phyloP scores from a whole-genome alignment of 768 basidiomycete species.

The Tulasnella sp. region DNA sequence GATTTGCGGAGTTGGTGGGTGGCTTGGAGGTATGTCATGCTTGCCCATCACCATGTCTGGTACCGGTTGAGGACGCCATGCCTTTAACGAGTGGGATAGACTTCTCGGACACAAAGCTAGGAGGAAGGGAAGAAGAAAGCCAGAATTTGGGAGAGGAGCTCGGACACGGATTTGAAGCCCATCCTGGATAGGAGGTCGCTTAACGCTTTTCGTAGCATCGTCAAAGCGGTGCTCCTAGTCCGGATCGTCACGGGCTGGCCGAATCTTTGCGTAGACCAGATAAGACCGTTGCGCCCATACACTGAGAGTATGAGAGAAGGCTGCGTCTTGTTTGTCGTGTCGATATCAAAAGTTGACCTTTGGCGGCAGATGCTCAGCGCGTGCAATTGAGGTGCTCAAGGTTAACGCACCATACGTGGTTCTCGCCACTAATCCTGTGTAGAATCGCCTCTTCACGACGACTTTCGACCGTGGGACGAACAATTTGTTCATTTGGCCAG shows the following conservation, averaged over 20 bases:
- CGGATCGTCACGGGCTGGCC: not conserved
- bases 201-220: not conserved
- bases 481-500: constrained; percentile 21
- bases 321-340: constrained; percentile 40
- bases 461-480: constrained; percentile 22
- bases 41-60: no score
- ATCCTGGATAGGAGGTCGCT: constrained; percentile 37
- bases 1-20: no score
- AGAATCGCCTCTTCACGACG: constrained; percentile 36
- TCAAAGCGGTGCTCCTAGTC: not conserved
- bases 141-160: no score
- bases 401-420: constrained; percentile 46
- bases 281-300: constrained; percentile 44
- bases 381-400: not conserved
- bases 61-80: no score
- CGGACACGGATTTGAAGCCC: no score
- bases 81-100: no score
- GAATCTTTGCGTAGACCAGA: constrained; percentile 26
- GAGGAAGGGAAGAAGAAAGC: no score
- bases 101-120: no score
- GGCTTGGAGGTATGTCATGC: no score
- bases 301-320: constrained; percentile 47
- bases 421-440: constrained; percentile 31
- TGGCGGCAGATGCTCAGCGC: not conserved
- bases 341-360: constrained; percentile 59